Evolutionary conservation across 257 asterid species (phyloP).

Genomic region (Datura wrightii): DNA sequence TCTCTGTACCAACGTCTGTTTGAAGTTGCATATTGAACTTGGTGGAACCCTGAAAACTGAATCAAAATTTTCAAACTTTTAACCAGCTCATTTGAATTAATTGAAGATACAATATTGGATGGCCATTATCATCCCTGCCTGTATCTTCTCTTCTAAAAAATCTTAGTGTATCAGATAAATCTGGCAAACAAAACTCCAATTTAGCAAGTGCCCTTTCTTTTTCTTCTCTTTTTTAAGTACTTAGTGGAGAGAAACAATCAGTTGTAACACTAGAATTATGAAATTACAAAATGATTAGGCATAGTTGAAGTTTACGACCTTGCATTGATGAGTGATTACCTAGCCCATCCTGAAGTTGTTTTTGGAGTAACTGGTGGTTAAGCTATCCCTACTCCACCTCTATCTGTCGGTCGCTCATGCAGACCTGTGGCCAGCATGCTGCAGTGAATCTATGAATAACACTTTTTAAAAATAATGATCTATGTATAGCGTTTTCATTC

Average conservation of each 20-base stretch:
- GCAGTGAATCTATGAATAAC: no score
- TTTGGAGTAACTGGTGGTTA: no score
- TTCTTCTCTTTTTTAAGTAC: not conserved
- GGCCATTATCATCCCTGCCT: not conserved
- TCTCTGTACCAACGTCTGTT: not conserved
- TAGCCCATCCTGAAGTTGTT: not conserved
- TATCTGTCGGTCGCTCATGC: no score
- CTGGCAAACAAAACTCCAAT: not conserved
- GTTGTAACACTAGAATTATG: constrained; percentile 19
- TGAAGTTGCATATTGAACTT: constrained; percentile 12
- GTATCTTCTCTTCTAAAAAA: not conserved
- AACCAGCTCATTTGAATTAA: not conserved
- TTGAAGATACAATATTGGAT: not conserved
- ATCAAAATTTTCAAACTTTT: not conserved
- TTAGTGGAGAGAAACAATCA: not conserved
- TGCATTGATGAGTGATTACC: constrained; percentile 20
- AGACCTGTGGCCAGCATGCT: not conserved
- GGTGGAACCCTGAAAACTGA: not conserved
- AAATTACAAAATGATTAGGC: not conserved
- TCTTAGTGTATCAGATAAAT: not conserved
- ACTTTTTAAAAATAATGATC: no score
- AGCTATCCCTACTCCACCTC: no score
- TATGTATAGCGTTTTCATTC: no score
- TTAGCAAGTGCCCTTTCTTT: not conserved
- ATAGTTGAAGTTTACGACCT: not conserved